These are phyloP conservation scores for Podospora didyma DNA, from an alignment of 495 filamentous ascomycete species.

Conservation along the genomic window DNA sequence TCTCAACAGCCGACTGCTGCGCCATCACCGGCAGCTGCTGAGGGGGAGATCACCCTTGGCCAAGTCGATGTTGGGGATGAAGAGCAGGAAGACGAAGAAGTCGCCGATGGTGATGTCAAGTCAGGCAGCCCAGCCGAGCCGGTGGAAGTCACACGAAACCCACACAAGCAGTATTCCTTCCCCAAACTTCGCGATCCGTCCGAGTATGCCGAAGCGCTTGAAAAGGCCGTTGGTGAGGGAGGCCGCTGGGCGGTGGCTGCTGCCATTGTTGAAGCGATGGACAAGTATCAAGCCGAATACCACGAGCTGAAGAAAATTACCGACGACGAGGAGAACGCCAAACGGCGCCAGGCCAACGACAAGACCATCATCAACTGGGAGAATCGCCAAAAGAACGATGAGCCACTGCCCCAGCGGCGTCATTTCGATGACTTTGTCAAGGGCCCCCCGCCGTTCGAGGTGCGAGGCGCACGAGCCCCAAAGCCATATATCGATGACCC, in stretches of 20 bases:
- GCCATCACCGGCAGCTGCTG: conserved; percentile 20
- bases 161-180: conserved; percentile 23
- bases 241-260: conserved; percentile 52
- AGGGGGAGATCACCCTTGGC: conserved; percentile 12
- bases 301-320: conserved; percentile 54
- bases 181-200: conserved; percentile 34
- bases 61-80: conserved; percentile 20
- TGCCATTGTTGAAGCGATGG: conserved; percentile 50
- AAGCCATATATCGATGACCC: conserved; percentile 31
- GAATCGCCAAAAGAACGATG: conserved; percentile 27
- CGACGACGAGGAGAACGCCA: conserved; percentile 44
- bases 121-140: conserved; percentile 10
- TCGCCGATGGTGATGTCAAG: conserved; percentile 7
- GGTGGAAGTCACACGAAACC: conserved; percentile 21
- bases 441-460: conserved; percentile 31
- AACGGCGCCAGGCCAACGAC: conserved; percentile 37
- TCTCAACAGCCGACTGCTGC: conserved; percentile 21
- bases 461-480: conserved; percentile 36
- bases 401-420: conserved; percentile 23
- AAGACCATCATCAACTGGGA: conserved; percentile 33
- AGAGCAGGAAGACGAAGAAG: conserved; percentile 23
- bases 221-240: conserved; percentile 34
- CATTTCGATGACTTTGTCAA: conserved; percentile 29
- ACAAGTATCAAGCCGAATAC: conserved; percentile 62
- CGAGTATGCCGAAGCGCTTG: conserved; percentile 30